A percentile compares a stretch with the other conserved stretches of the same genome.
Evolutionary conservation across 805 yeast species (phyloP).

Genomic region (Candida odintsovae): DNA sequence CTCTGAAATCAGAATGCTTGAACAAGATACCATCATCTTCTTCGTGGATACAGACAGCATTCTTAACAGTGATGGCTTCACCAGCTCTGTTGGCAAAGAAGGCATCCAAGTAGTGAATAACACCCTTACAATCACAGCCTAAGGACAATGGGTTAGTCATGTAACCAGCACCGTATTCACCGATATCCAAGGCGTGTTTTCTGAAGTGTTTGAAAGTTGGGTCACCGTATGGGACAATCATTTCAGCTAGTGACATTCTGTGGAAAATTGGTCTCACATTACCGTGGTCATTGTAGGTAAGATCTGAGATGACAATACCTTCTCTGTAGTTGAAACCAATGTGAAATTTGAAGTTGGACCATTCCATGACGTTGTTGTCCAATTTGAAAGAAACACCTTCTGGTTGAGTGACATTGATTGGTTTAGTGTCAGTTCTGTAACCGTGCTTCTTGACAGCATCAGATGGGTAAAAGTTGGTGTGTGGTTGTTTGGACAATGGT

Average conservation of each 20-base stretch:
- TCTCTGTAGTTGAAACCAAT: conserved; percentile 83
- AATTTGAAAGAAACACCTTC: conserved; percentile 75
- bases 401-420: conserved; percentile 71
- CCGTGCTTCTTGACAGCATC: conserved; percentile 59
- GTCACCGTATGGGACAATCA: conserved; percentile 81
- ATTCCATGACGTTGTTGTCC: conserved; percentile 62
- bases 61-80: conserved; percentile 62
- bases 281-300: conserved; percentile 72
- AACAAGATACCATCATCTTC: conserved; percentile 76
- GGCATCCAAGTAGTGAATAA: conserved; percentile 78
- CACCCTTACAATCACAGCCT: conserved; percentile 86
- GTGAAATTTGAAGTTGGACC: conserved; percentile 77
- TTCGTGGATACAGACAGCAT: conserved; percentile 81
- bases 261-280: conserved; percentile 69
- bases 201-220: conserved; percentile 80
- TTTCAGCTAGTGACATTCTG: conserved; percentile 70
- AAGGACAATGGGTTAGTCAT: conserved; percentile 74
- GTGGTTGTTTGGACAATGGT: conserved; percentile 61
- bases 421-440: conserved; percentile 57
- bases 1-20: conserved; percentile 84
- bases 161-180: conserved; percentile 85
- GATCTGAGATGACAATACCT: conserved; percentile 73
- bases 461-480: conserved; percentile 64
- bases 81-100: conserved; percentile 64
- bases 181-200: conserved; percentile 82